phyloP scores from a whole-genome alignment of 2,329 filamentous ascomycete species.

The Epichloe gansuensis region DNA sequence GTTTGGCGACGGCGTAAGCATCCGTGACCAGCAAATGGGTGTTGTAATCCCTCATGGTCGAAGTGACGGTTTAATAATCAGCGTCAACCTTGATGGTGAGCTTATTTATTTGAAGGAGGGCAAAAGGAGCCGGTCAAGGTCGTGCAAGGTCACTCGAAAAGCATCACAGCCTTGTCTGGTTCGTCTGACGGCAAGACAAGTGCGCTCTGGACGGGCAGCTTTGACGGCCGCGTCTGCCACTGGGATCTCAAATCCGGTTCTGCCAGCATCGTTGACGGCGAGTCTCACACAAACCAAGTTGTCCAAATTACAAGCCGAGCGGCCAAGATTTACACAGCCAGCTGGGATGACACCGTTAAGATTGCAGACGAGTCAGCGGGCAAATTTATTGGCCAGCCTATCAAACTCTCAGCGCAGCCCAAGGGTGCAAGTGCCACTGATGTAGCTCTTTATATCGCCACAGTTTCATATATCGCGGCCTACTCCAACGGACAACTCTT shows the following conservation, averaged over 20 bases:
- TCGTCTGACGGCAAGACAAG: conserved; percentile 39
- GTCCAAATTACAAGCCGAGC: conserved; percentile 54
- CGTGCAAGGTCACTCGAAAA: conserved; percentile 83
- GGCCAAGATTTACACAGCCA: conserved; percentile 68
- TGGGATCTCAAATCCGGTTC: conserved; percentile 68
- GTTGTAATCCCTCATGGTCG: conserved; percentile 80
- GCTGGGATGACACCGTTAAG: conserved; percentile 87
- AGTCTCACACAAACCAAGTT: conserved; percentile 76
- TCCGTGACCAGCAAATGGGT: conserved; percentile 83
- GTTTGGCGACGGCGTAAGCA: conserved; percentile 65
- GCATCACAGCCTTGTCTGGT: conserved; percentile 59
- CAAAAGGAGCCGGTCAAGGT: conserved; percentile 56
- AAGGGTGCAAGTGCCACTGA: conserved; percentile 54
- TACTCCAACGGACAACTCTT: conserved; percentile 50
- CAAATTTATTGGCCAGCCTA: conserved; percentile 58
- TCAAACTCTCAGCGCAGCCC: conserved; percentile 67
- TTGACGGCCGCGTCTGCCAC: conserved; percentile 73
- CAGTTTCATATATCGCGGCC: conserved; percentile 36
- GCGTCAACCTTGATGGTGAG: conserved; percentile 76
- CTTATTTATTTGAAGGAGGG: conserved; percentile 78
- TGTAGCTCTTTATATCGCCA: conserved; percentile 44
- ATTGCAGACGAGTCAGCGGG: conserved; percentile 62
- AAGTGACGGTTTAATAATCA: conserved; percentile 79
- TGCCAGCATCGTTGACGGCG: conserved; percentile 63
- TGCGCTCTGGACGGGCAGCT: conserved; percentile 79